Evolutionary conservation across 2,329 filamentous ascomycete genomes (phyloP), one percentile per base, ranked within the genome.

Genomic region (Tricladium varicosporioides): DNA sequence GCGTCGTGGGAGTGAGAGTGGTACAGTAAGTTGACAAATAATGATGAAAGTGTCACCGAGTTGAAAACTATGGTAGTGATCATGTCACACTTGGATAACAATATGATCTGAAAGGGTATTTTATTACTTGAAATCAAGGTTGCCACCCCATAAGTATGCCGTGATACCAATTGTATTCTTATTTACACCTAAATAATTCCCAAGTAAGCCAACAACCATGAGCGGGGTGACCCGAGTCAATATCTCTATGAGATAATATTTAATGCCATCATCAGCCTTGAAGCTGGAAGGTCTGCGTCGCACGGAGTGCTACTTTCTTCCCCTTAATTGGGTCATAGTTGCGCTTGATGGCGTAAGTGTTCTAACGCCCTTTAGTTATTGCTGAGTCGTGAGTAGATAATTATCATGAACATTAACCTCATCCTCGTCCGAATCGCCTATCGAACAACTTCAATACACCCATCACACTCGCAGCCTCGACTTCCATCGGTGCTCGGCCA

Each of bases 391-490:
- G 22, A 27, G 7, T 27, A 3, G 22, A 27, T 45, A 32, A 32
- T 22, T 31, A 48, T 48, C 46, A 7, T 27, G 22, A 46, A 44
- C 19, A 27, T 51, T n/a, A 53, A 27, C 31, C 44, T 69, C 63
- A 71, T 50, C 67, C 73, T 56, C 74, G 70, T 14, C 85, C 85
- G 70, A 92, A 92, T 53, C 89, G 77, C 50, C 90, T 80, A 67
- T 92, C 89, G 73, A 92, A 92, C 61, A 89, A 86, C 71, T 89
- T 89, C 58, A 92, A 74, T n/a, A 92, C 89, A 44, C 87, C 87
- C 89, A 92, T 92, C 54, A 92, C 91, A 71, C 88, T 92, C 0
- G 89, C 89, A 5, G 89, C 88, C 73, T 92, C 89, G 14, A 92
- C 88, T 70, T 92, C 89, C 65, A 92, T 85, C 1, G 88, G 85